Base-by-base conservation (phyloP, 345 rosid genomes). In the Hirschfeldia incana region DNA sequence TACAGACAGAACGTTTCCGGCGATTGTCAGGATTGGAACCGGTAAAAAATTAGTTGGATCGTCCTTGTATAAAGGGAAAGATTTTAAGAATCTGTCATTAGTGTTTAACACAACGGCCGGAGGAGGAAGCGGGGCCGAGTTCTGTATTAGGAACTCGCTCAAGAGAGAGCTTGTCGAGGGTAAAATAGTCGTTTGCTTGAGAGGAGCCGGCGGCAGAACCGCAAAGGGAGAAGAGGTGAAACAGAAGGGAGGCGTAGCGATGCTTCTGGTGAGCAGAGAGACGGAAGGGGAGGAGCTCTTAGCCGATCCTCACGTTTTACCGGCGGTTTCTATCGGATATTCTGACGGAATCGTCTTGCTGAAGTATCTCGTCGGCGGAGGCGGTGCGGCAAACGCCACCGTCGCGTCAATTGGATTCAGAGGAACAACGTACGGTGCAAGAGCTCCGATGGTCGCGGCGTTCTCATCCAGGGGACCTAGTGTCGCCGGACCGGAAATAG, bases 401-500 rank as follows among this genome's bases (percentile, higher is more conserved):
- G 55, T 59, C 5, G 91, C 89, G 8, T 86, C 91, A 0, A 86
- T 94, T 66, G 63, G 69, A 10, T 92, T 92, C 83, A 69, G 65
- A 44, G 90, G 94, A 17, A 89, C 97, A 4, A 17, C 34, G 5
- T 92, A 84, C 9, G 90, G 92, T 4, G 70, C 80, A 32, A 79
- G 82, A 13, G 97, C 98, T 29, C 94, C 98, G 2, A 39, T 74
- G 16, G 77, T 94, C 32, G 94, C 96, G 0, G 91, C 89, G 6
- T 94, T 94, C 70, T 94, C 97, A 21, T 92, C 98, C 1, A 84
- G 94, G 77, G 96, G 97, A 59, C 96, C 98, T 1, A 88, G 90
- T 55, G 11, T 59, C 1, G 58, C 85, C 2, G 90, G 82, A 8
- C 91, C 86, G 0, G 91, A 86, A 1, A 83, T 92, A 42, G 85